phyloP scores from a whole-genome alignment of 129 eudicot genomes.

The Saposhnikovia divaricata region DNA sequence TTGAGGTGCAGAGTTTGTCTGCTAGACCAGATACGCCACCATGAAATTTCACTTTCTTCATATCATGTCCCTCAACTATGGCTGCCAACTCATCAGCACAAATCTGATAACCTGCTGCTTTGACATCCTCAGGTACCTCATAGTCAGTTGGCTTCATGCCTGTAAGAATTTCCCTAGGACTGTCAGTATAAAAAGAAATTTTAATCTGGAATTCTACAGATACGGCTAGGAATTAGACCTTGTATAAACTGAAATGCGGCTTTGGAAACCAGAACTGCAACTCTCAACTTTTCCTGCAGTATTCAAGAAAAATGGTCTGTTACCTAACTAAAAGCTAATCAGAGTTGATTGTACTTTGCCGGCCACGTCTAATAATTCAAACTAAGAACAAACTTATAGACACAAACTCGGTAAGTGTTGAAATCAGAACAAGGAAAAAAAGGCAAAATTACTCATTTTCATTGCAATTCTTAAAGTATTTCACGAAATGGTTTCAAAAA shows the following conservation, averaged over 20 bases:
- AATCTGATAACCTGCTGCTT: slow-evolving; percentile 66
- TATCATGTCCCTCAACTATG: slow-evolving; percentile 71
- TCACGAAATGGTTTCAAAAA: no score
- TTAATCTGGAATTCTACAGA: slow-evolving; percentile 2
- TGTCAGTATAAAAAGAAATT: slow-evolving; percentile 8
- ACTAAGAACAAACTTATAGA: neutral
- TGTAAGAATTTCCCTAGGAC: slow-evolving; percentile 18
- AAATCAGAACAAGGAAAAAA: neutral
- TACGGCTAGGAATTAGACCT: slow-evolving; percentile 40
- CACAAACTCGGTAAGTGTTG: neutral
- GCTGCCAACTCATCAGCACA: slow-evolving; percentile 65
- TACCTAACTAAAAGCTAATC: neutral
- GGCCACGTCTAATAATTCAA: neutral
- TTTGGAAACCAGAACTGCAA: slow-evolving; percentile 78
- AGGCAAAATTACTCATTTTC: neutral
- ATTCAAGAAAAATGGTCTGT: slow-evolving; percentile 11
- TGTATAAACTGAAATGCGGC: slow-evolving; percentile 84
- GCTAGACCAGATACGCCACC: slow-evolving; percentile 71
- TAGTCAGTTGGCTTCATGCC: slow-evolving; percentile 57
- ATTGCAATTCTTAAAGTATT: neutral
- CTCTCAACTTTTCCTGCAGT: slow-evolving; percentile 66
- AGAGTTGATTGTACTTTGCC: neutral
- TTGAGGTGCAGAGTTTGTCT: slow-evolving; percentile 50
- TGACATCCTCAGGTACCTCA: slow-evolving; percentile 54
- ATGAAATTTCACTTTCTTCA: slow-evolving; percentile 51